Base-by-base conservation (phyloP, 2,329 filamentous ascomycete genomes). In the Colletotrichum sp. region DNA sequence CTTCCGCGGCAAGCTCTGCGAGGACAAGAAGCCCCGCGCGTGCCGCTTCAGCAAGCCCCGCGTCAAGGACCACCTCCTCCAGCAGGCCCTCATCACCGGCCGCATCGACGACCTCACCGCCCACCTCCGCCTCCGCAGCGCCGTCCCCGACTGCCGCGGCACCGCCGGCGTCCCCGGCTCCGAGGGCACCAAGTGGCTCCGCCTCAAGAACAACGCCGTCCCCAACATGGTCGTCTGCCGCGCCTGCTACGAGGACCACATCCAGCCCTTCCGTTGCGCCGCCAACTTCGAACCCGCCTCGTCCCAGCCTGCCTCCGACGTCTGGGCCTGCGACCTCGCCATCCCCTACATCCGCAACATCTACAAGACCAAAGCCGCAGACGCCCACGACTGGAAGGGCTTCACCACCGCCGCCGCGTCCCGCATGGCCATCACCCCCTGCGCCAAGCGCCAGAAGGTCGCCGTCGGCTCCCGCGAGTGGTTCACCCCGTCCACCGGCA, bases 321-420 rank as follows among this genome's bases (percentile, higher is more conserved):
- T 79, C 6, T 86, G 85, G 85, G 74, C 76, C 6, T 87, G 85
- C 72, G 85, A 85, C 52, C 61, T 86, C 4, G 79, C 81, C 8
- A 34, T 81, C 7, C 81, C 78, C 8, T 84, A 80, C 44, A 77
- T 86, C 19, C 78, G 78, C 28, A 81, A 80, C 15, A 80, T 82
- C 59, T 82, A 83, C 59, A 75, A 79, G 8, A 74, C 75, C 6
- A 78, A 79, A 13, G 69, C 65, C 25, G 36, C 55, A 9, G 27
- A 28, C 27, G 78, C 72, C 3, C 61, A 75, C 28, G 82, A 83
- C 77, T 87, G 85, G 85, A 5, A 68, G 1, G 77, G 75, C 16
- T 87, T 87, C 72, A 79, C 77, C 7, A 66, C 64, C 5, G 83
- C 83, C 32, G 82, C 82, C 5, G 80, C 80, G 8, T 78, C 79